A percentile compares a stretch with the other conserved stretches of the same genome.
Conservation (phyloP, 176 grass and related monocot species). For the Carex cristatella region DNA sequence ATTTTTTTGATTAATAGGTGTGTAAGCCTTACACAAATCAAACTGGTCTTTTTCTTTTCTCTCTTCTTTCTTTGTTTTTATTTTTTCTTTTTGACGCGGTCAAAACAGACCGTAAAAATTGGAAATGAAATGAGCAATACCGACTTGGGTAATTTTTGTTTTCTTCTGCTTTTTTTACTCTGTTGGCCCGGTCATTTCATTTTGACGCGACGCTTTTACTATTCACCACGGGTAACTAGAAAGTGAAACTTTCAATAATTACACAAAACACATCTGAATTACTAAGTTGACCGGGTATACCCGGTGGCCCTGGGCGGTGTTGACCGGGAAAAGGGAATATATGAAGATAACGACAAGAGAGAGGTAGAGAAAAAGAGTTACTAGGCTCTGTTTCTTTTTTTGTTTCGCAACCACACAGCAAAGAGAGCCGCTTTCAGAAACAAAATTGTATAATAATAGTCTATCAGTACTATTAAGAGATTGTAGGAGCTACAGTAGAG, state of each 20-base stretch:
- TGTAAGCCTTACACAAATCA: slow-evolving; percentile 26
- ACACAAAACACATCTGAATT: slow-evolving; percentile 4
- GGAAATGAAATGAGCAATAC: background rate
- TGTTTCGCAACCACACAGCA: background rate
- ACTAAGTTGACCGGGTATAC: slow-evolving; percentile 11
- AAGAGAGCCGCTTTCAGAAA: slow-evolving; percentile 17
- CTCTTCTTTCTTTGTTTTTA: background rate
- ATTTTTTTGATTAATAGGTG: slow-evolving; percentile 18
- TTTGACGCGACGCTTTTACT: slow-evolving; percentile 26
- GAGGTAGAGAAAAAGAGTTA: slow-evolving; percentile 14
- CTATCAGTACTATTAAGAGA: background rate
- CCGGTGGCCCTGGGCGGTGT: slow-evolving; percentile 6
- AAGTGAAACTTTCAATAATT: slow-evolving; percentile 16
- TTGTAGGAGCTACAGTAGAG: background rate
- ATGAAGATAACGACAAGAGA: slow-evolving; percentile 11
- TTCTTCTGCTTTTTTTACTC: background rate
- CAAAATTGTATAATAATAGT: background rate
- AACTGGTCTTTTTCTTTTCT: slow-evolving; percentile 17
- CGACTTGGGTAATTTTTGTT: slow-evolving; percentile 16
- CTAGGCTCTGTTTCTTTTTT: background rate
- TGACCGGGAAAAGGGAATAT: background rate
- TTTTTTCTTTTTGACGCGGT: slow-evolving; percentile 13
- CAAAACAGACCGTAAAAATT: slow-evolving; percentile 3
- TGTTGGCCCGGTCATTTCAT: slow-evolving; percentile 22
- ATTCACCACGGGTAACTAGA: slow-evolving; percentile 18